These are phyloP conservation scores for Russula earlei DNA, from an alignment of 768 basidiomycete species.

Conservation along the genomic window DNA sequence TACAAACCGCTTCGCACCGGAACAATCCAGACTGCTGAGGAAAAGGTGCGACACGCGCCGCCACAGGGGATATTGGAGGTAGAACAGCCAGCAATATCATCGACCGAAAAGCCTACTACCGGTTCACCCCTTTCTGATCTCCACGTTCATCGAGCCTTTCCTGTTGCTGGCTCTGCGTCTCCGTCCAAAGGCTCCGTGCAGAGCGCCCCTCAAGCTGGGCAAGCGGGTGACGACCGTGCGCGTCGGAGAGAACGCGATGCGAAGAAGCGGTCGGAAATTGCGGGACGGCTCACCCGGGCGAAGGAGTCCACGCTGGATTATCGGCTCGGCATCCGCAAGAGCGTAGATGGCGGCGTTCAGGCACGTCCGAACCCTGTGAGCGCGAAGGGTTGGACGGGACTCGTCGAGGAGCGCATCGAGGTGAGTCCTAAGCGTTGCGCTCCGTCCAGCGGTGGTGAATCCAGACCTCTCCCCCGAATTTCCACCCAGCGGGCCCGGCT, in stretches of 20 bases:
- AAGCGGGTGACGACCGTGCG: slow-evolving; percentile 31
- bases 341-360: slow-evolving; percentile 15
- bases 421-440: slow-evolving; percentile 28
- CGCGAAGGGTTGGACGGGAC: slow-evolving; percentile 63
- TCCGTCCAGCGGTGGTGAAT: not conserved
- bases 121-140: not conserved
- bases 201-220: slow-evolving; percentile 7
- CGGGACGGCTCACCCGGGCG: slow-evolving; percentile 50
- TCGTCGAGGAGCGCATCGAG: slow-evolving; percentile 77
- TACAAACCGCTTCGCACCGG: slow-evolving; percentile 72
- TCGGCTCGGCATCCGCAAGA: slow-evolving; percentile 45
- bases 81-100: slow-evolving; percentile 13
- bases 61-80: slow-evolving; percentile 32
- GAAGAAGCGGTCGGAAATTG: slow-evolving; percentile 42
- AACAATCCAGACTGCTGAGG: slow-evolving; percentile 48
- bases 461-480: not conserved
- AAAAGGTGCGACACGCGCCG: slow-evolving; percentile 48
- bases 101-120: not conserved
- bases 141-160: slow-evolving; percentile 27
- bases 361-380: slow-evolving; percentile 45
- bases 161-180: slow-evolving; percentile 9
- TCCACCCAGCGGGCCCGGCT: slow-evolving; percentile 47
- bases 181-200: slow-evolving; percentile 8
- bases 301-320: slow-evolving; percentile 72
- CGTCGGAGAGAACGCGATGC: slow-evolving; percentile 40